Evolutionary conservation across 192 early-diverging fungal species (phyloP), one percentile per base, ranked within the genome.

Genomic region (Mortierella claussenii): DNA sequence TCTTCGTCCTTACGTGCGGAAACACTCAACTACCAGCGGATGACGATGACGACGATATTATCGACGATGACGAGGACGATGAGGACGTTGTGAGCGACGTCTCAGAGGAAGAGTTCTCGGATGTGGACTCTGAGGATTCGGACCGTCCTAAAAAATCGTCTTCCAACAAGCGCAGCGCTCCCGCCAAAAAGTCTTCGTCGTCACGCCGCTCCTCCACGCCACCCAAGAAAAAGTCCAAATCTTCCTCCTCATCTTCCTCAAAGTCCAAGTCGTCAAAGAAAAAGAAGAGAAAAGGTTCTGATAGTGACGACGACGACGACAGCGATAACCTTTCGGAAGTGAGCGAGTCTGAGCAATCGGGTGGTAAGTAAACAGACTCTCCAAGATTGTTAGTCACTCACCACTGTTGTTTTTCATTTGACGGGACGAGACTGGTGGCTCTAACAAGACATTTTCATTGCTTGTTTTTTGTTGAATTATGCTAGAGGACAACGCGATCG

Each of bases 401-500:
- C 15, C 15, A 46, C 6, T 46, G 7, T 46, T 50, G 3, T 50
- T 32, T 23, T 53, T 28, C 7, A 20, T 53, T 10, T 53, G 26
- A 53, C 23, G 9, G 9, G 45, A 46, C 15, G 7, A 15, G 15
- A 10, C 15, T 21, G 12, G 21, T 42, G 33, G n/a, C n/a, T n/a
- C n/a, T 27, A 28, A 3, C 18, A 33, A 53, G 26, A 40, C 15
- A 7, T 56, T 18, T 49, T 12, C 15, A 56, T 50, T 55, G 12
- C 24, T 48, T 32, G n/a, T 66, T 17, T 27, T 23, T 47, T 42
- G 28, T 40, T 1, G 37, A 9, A 40, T 26, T 34, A 6, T 55
- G 13, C 7, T 40, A 75, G 70, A 75, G 40, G 70, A 75, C 18
- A 65, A 67, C 31, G 73, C 65, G 24, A 78, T 92, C 26, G 89